A percentile compares a stretch with the other conserved stretches of the same genome.
Conservation (phyloP, 345 rosid species). For the Boechera stricta region DNA sequence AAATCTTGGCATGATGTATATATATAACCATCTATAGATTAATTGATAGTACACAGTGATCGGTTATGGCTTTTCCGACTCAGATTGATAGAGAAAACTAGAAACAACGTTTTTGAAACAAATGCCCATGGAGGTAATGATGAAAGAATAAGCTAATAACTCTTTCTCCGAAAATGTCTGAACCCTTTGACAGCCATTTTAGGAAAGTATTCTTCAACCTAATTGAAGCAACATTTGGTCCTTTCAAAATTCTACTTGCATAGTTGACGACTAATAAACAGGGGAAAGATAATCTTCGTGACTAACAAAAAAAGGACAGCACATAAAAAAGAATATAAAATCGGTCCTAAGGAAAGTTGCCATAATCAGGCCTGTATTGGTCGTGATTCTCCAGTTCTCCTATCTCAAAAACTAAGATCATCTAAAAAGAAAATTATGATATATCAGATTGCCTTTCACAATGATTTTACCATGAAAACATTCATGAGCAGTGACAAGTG, state of each 20-base stretch:
- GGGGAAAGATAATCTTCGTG: not conserved
- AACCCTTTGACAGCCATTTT: too few relatives aligned
- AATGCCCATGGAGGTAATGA: too few relatives aligned
- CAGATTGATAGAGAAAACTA: too few relatives aligned
- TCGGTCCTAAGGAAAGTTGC: not conserved
- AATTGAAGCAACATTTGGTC: not conserved
- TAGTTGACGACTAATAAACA: constrained; percentile 14
- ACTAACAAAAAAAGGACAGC: not conserved
- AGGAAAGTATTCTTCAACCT: not conserved
- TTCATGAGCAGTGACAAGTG: not conserved
- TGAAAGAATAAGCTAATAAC: too few relatives aligned
- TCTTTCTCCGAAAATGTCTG: too few relatives aligned
- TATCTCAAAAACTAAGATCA: constrained; percentile 1
- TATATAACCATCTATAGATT: too few relatives aligned
- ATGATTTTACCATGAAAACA: not conserved
- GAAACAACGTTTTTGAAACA: too few relatives aligned
- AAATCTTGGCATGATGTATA: too few relatives aligned
- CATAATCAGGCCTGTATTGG: constrained; percentile 12
- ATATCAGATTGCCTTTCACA: not conserved
- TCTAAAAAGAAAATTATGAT: not conserved
- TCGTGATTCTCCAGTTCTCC: not conserved
- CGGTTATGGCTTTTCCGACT: too few relatives aligned
- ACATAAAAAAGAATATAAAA: not conserved
- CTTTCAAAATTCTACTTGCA: not conserved
- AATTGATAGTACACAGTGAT: too few relatives aligned